phyloP scores from a whole-genome alignment of 2,329 filamentous ascomycete genomes.

The Dactylellina sp. region DNA sequence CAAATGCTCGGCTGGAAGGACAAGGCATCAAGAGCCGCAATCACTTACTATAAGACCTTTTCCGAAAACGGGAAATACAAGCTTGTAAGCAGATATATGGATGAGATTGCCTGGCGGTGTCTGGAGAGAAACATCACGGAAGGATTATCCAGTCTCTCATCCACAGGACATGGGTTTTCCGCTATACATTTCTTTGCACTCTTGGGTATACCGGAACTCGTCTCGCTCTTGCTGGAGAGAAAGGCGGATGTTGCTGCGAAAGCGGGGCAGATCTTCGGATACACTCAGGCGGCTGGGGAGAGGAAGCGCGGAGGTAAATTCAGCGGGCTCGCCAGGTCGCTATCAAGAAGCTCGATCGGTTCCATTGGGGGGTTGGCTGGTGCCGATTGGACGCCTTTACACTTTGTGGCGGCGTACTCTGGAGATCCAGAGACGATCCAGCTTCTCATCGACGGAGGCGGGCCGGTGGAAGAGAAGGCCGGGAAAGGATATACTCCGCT shows the following conservation, averaged over 20 bases:
- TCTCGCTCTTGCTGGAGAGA: constrained; percentile 34
- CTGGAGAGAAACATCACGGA: constrained; percentile 47
- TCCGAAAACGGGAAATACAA: constrained; percentile 33
- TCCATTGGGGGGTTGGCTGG: background rate
- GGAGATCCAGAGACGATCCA: constrained; percentile 44
- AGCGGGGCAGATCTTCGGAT: constrained; percentile 28
- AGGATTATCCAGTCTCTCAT: constrained; percentile 43
- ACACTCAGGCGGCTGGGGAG: constrained; percentile 32
- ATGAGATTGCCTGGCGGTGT: constrained; percentile 39
- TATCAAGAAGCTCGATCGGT: constrained; percentile 45
- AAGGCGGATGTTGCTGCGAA: constrained; percentile 45
- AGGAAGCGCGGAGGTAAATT: constrained; percentile 32
- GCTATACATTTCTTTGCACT: constrained; percentile 51
- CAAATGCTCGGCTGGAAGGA: constrained; percentile 53
- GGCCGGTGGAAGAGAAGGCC: constrained; percentile 32
- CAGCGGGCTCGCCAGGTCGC: constrained; percentile 36
- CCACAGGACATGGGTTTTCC: constrained; percentile 47
- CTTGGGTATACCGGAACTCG: constrained; percentile 33
- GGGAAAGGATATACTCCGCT: constrained; percentile 48
- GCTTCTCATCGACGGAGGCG: constrained; percentile 32
- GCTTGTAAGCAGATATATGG: constrained; percentile 42
- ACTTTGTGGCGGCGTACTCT: constrained; percentile 46
- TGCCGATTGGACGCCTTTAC: constrained; percentile 32
- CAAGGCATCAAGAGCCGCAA: constrained; percentile 35
- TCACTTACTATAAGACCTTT: constrained; percentile 47